These are phyloP conservation scores for Mycena belliarum DNA, from an alignment of 768 basidiomycete species.

Conservation along the genomic window DNA sequence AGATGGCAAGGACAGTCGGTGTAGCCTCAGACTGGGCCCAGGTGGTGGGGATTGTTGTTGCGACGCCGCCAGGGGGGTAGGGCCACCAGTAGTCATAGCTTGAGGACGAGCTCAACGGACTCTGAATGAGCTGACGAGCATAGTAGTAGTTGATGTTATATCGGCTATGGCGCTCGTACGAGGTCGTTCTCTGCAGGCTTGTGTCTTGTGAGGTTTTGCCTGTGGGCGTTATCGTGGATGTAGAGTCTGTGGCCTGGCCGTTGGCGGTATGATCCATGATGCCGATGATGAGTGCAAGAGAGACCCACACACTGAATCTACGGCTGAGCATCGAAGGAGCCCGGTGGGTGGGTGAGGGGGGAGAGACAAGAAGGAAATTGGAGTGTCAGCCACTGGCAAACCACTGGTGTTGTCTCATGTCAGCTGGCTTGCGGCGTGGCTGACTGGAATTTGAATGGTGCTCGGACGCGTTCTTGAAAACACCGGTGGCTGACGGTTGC, in stretches of 20 bases:
- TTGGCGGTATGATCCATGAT: neutral
- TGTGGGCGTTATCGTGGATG: slow-evolving; percentile 4
- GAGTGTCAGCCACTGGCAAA: slow-evolving; percentile 2
- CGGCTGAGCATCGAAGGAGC: neutral
- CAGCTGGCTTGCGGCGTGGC: neutral
- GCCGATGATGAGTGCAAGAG: slow-evolving; percentile 5
- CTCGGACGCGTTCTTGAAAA: neutral
- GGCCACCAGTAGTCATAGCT: slow-evolving; percentile 41
- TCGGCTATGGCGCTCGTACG: neutral
- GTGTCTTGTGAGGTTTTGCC: too few species aligned
- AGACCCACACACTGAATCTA: neutral
- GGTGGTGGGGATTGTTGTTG: slow-evolving; percentile 17
- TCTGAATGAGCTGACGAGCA: slow-evolving; percentile 16
- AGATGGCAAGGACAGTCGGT: slow-evolving; percentile 2
- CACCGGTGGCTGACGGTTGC: too few species aligned
- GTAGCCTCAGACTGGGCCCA: neutral
- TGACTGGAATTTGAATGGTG: neutral
- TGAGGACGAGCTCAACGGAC: slow-evolving; percentile 18
- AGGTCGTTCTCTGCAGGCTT: neutral
- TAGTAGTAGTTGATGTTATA: slow-evolving; percentile 19
- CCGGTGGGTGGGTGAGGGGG: neutral
- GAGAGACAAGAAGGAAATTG: neutral
- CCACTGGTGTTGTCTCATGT: neutral
- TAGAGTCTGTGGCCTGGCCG: neutral
- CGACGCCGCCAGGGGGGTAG: slow-evolving; percentile 32